phyloP scores from a whole-genome alignment of 306 rosid genomes.

The Purshia tridentata region DNA sequence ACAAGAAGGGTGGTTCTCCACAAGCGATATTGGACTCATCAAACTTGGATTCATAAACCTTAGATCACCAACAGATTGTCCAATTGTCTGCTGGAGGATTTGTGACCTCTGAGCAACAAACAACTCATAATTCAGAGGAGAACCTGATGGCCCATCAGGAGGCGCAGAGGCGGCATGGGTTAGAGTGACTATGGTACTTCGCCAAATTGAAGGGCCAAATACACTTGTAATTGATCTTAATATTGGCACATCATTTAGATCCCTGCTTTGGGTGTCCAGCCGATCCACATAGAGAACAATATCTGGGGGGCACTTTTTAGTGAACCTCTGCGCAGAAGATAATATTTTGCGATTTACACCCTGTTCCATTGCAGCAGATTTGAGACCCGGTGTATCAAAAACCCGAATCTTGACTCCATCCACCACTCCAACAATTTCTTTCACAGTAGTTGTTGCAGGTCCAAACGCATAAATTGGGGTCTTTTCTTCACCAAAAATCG shows the following conservation, averaged over 20 bases:
- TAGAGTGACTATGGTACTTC: conserved; percentile 68
- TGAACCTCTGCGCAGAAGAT: conserved; percentile 64
- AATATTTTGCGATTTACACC: conserved; percentile 57
- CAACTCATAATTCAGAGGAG: conserved; percentile 83
- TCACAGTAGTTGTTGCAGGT: conserved; percentile 74
- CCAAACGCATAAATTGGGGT: conserved; percentile 70
- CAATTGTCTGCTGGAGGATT: conserved; percentile 85
- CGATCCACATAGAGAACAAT: conserved; percentile 92
- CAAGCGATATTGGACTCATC: conserved; percentile 88
- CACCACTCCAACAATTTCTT: conserved; percentile 76
- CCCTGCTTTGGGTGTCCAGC: conserved; percentile 83
- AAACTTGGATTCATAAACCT: conserved; percentile 77
- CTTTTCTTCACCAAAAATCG: conserved; percentile 85
- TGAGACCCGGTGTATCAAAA: conserved; percentile 94
- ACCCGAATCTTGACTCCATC: conserved; percentile 79
- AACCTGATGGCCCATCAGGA: conserved; percentile 94
- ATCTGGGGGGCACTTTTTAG: conserved; percentile 80
- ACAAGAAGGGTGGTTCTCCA: conserved; percentile 94
- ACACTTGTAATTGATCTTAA: conserved; percentile 60
- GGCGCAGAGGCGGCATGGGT: conserved; percentile 98
- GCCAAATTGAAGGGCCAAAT: conserved; percentile 83
- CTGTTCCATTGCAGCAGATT: conserved; percentile 77
- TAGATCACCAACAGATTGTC: conserved; percentile 93
- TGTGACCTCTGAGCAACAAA: conserved; percentile 95
- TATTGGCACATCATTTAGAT: conserved; percentile 83